Evolutionary conservation across 352 stramenopile genomes (phyloP), one percentile per base, ranked within the genome.

Genomic region (Globisporangium paroecandrum): DNA sequence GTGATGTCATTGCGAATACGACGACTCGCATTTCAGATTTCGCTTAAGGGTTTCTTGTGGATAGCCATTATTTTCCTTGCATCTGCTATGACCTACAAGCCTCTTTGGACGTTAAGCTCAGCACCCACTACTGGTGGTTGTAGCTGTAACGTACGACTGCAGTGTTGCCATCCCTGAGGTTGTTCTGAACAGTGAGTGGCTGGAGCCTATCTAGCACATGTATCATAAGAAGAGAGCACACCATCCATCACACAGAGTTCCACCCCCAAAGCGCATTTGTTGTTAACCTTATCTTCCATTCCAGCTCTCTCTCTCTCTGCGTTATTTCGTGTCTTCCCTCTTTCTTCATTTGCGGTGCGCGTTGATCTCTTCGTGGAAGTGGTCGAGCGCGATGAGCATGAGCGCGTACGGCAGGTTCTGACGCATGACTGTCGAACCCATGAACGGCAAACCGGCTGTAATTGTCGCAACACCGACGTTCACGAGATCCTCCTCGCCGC

Each of bases 291-390:
- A 56, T 56, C 22, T 29, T 56, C 49, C n/a, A 25, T 54, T 12
- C 47, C 47, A 27, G n/a, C 27, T 32, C 27, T 32, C 29, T 32
- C 46, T 54, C 47, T 24, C 47, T 55, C 2, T 18, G 18, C 47
- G n/a, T 9, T 55, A 5, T 22, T 49, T 49, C 18, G 0, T 49
- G 12, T 4, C 10, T 34, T 9, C 2, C 12, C 15, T 25, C 8
- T 58, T 41, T 25, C 8, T 58, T 13, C 36, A 78, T 56, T 69
- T 85, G 65, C 83, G 85, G 53, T 70, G 77, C 18, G 84, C 77
- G 63, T 77, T 91, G 61, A 93, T 82, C 62, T 91, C 83, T 66
- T 93, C 85, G 66, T 94, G 85, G 62, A 94, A 94, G 58, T 92
- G 82, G 60, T 94, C 85, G 1, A 94, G 79, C 38, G 71, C 83